phyloP scores from a whole-genome alignment of 352 stramenopile species.

The Globisporangium camurandrum region DNA sequence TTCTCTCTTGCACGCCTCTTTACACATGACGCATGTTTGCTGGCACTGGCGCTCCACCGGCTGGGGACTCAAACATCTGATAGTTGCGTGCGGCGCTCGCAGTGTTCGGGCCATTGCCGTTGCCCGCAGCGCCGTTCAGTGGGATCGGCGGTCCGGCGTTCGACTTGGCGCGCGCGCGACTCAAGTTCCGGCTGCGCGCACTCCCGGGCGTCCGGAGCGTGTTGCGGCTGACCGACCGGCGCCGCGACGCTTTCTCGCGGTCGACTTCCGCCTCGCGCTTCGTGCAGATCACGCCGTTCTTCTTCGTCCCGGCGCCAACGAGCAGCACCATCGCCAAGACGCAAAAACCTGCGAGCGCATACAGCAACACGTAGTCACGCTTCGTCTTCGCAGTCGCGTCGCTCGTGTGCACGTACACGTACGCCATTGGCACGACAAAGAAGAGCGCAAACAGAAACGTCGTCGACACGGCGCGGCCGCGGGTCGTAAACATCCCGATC shows the following conservation, averaged over 20 bases:
- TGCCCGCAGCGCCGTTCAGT: constrained; percentile 1
- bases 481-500: constrained; percentile 65
- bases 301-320: constrained; percentile 41
- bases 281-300: constrained; percentile 55
- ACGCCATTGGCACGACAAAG: constrained; percentile 48
- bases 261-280: constrained; percentile 35
- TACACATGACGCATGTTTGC: too few relatives aligned
- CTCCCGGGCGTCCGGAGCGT: constrained; percentile 29
- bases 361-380: constrained; percentile 58
- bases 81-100: constrained; percentile 17
- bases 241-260: constrained; percentile 24
- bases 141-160: constrained; percentile 12
- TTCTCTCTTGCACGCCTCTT: too few relatives aligned
- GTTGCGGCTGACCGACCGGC: constrained; percentile 31
- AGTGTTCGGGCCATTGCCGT: constrained; percentile 14
- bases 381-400: constrained; percentile 24
- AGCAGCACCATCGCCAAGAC: constrained; percentile 34
- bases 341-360: constrained; percentile 35
- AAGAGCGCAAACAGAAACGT: constrained; percentile 72
- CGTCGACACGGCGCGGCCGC: constrained; percentile 48
- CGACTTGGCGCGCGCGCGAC: constrained; percentile 48
- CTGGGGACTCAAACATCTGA: constrained; percentile 53
- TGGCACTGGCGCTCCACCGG: too few relatives aligned
- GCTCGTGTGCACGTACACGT: not conserved
- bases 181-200: constrained; percentile 46